Percentiles rank a stretch among this genome's conserved stretches.
These are phyloP conservation scores for Orbilia brochopaga DNA, from an alignment of 2,329 filamentous ascomycete species.

Conservation along the genomic window DNA sequence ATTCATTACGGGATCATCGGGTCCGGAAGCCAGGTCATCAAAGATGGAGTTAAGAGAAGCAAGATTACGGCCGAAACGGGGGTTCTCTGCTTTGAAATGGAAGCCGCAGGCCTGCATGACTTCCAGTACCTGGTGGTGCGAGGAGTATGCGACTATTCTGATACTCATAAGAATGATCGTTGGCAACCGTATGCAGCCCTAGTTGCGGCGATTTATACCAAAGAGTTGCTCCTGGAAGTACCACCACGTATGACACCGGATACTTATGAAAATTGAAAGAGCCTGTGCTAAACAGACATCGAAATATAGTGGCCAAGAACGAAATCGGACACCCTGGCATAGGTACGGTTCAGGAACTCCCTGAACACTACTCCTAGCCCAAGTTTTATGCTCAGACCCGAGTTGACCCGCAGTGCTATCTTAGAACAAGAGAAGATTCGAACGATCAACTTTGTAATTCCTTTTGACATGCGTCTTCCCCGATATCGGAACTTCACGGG, in stretches of 20 bases:
- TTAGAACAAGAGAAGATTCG: constrained; percentile 4
- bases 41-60: constrained; percentile 21
- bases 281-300: neutral
- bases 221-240: constrained; percentile 13
- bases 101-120: constrained; percentile 3
- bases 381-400: neutral
- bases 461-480: constrained; percentile 5
- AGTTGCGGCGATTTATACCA: constrained; percentile 13
- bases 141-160: constrained; percentile 25
- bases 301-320: no score
- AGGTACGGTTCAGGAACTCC: no score
- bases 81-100: constrained; percentile 32
- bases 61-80: constrained; percentile 10
- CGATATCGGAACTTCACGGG: constrained; percentile 6
- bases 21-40: constrained; percentile 16
- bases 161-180: constrained; percentile 11
- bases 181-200: constrained; percentile 25
- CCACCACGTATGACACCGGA: neutral
- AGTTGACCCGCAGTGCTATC: constrained; percentile 2
- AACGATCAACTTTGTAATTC: constrained; percentile 12
- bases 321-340: no score
- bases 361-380: no score
- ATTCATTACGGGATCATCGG: constrained; percentile 24
- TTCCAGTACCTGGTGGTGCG: constrained; percentile 3
- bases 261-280: constrained; percentile 4